Evolutionary conservation across 1,284 basidiomycete genomes (phyloP), one percentile per base, ranked within the genome.

Genomic region (Naganishia sp.): DNA sequence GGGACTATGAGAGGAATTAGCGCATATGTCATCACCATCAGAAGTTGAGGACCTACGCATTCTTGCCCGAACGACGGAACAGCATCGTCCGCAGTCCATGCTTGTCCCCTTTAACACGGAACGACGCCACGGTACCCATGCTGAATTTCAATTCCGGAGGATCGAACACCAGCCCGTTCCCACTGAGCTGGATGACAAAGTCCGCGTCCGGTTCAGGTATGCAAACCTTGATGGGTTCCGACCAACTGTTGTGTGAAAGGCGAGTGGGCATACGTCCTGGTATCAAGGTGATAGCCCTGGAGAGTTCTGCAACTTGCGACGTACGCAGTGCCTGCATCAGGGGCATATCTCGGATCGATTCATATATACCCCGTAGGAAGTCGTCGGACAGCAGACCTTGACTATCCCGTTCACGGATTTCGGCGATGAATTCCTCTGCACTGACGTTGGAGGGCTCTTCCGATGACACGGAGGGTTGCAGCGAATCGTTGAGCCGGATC

Each of bases 161-260:
- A 71, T 96, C 90, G 75, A 95, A 94, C 54, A 84, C 82, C 54
- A 96, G 82, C 69, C 92, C 92, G 73, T 92, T 87, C 3, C 94
- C 93, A 64, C 87, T 86, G 6, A 97, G 82, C 70, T 89, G 86
- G 72, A 97, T 89, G 23, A 81, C 84, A 69, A 97, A 86, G 43
- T 86, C 81, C 18, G 89, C 83, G 75, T 97, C 94, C 4, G 87
- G 82, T 65, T 88, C 85, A 9, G 92, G 89, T 50, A 97, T 88
- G 43, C 88, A 86, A 69, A 97, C 82, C 54, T 89, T 85, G 74
- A 96, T 87, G 25, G 87, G 86, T 60, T 94, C 90, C 0, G 91
- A 94, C 75, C 92, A 89, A 16, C 87, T 81, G 71, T 89, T 87
- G 79, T 92, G 91, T 0, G 90, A 94, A 63, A 96, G 82, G 56